A percentile compares a stretch with the other conserved stretches of the same genome.
phyloP scores from a whole-genome alignment of 192 early-diverging fungal genomes.

The Coemansia brasiliensis region DNA sequence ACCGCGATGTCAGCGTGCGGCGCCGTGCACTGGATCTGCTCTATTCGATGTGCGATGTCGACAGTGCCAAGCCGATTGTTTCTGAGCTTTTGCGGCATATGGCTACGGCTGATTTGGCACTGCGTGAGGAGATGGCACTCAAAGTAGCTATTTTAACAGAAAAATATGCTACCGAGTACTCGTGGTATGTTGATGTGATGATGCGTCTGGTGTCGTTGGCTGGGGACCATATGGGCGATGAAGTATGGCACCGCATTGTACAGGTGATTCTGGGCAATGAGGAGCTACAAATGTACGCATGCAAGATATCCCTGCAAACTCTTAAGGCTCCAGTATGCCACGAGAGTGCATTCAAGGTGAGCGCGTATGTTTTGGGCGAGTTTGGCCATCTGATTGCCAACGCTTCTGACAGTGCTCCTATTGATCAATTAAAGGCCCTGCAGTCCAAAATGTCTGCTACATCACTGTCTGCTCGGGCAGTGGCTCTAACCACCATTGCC shows the following conservation, averaged over 20 bases:
- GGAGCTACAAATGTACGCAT: constrained; percentile 92
- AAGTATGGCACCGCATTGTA: constrained; percentile 97
- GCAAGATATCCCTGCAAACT: constrained; percentile 76
- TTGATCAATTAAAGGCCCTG: constrained; percentile 93
- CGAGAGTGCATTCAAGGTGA: constrained; percentile 94
- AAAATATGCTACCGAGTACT: constrained; percentile 95
- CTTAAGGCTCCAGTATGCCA: constrained; percentile 89
- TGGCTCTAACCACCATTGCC: constrained; percentile 88
- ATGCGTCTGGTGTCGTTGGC: constrained; percentile 93
- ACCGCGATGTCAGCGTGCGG: constrained; percentile 97
- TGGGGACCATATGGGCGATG: constrained; percentile 94
- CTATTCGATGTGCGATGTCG: constrained; percentile 95
- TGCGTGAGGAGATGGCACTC: constrained; percentile 97
- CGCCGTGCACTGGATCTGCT: constrained; percentile 92
- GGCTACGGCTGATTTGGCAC: constrained; percentile 80
- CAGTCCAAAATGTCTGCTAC: constrained; percentile 88
- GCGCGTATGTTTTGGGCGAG: constrained; percentile 96
- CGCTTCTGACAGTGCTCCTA: constrained; percentile 75
- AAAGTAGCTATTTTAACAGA: constrained; percentile 99
- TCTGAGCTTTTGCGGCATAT: constrained; percentile 91
- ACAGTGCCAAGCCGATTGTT: constrained; percentile 84
- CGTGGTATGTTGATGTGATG: constrained; percentile 99
- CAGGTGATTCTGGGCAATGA: constrained; percentile 96
- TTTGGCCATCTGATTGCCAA: constrained; percentile 96
- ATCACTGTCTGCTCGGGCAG: constrained; percentile 74